A percentile compares a stretch with the other conserved stretches of the same genome.
Evolutionary conservation across 2,329 filamentous ascomycete genomes (phyloP).

Genomic region (Colletotrichum trifolii): DNA sequence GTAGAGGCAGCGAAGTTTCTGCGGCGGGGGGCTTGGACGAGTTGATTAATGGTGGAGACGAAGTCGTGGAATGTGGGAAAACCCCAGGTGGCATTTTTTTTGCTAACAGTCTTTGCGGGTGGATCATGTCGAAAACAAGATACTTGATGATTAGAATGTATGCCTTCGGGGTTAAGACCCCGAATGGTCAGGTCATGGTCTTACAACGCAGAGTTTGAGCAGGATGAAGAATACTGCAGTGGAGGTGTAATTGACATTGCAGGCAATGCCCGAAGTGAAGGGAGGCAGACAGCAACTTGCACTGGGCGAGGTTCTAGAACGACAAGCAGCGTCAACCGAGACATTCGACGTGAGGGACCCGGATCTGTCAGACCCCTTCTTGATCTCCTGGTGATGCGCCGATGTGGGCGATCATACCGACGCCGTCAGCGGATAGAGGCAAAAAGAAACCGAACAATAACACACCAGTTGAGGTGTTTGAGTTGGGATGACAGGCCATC

Average conservation of each 20-base stretch:
- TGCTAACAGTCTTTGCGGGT: too few relatives aligned
- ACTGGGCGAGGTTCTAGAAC: slow-evolving; percentile 19
- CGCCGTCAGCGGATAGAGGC: slow-evolving; percentile 14
- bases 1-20: background rate
- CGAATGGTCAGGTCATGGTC: slow-evolving; percentile 4
- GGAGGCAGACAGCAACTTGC: background rate
- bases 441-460: background rate
- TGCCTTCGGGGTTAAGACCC: background rate
- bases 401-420: slow-evolving; percentile 30
- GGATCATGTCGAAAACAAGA: too few relatives aligned
- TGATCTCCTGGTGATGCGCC: slow-evolving; percentile 18
- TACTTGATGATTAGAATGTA: too few relatives aligned
- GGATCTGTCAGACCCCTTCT: slow-evolving; percentile 1
- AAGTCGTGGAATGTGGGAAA: too few relatives aligned
- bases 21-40: too few relatives aligned
- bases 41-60: too few relatives aligned
- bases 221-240: too few relatives aligned
- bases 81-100: too few relatives aligned
- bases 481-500: slow-evolving; percentile 20
- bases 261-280: background rate
- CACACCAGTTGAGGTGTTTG: too few relatives aligned
- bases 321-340: background rate
- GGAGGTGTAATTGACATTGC: too few relatives aligned
- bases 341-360: background rate
- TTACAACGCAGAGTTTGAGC: too few relatives aligned